Evolutionary conservation across 192 early-diverging fungal genomes (phyloP).

Genomic region (Allomyces macrogynus): DNA sequence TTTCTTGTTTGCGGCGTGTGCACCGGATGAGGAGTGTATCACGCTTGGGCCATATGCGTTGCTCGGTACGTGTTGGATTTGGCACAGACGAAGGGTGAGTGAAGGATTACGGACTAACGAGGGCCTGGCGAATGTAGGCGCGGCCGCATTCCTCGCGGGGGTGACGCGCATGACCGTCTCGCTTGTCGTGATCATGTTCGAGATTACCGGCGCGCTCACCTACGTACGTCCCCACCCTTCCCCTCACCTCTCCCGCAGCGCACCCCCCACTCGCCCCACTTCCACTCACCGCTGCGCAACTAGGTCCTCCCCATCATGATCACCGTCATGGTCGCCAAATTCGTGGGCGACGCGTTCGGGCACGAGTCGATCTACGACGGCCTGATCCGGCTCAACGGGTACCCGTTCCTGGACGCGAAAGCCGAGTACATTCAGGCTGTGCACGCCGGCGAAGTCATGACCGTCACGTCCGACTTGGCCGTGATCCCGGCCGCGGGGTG

Average conservation of each 20-base stretch:
- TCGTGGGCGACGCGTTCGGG: constrained; percentile 1
- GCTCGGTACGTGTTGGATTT: background rate
- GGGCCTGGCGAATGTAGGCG: constrained; percentile 17
- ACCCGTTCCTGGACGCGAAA: constrained; percentile 2
- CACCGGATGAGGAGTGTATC: constrained; percentile 7
- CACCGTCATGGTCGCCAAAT: constrained; percentile 3
- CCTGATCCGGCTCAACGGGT: constrained; percentile 3
- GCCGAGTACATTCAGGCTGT: constrained; percentile 1
- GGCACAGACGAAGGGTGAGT: too few species aligned
- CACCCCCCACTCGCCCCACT: too few species aligned
- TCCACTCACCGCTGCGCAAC: too few species aligned
- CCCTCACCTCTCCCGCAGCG: constrained; percentile 40
- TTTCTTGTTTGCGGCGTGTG: constrained; percentile 23
- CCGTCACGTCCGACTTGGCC: background rate
- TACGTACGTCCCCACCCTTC: constrained; percentile 39
- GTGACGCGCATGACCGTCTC: constrained; percentile 85
- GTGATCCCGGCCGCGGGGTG: background rate
- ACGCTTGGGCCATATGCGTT: constrained; percentile 1
- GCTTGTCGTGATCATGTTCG: constrained; percentile 96
- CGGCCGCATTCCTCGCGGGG: constrained; percentile 34
- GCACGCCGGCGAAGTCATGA: constrained; percentile 1
- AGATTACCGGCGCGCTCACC: constrained; percentile 85
- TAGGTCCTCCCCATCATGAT: too few species aligned
- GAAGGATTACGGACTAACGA: background rate
- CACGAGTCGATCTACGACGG: constrained; percentile 5